These are phyloP conservation scores for Brassica hybrid DNA, from an alignment of 441 rosid species.

Conservation along the genomic window DNA sequence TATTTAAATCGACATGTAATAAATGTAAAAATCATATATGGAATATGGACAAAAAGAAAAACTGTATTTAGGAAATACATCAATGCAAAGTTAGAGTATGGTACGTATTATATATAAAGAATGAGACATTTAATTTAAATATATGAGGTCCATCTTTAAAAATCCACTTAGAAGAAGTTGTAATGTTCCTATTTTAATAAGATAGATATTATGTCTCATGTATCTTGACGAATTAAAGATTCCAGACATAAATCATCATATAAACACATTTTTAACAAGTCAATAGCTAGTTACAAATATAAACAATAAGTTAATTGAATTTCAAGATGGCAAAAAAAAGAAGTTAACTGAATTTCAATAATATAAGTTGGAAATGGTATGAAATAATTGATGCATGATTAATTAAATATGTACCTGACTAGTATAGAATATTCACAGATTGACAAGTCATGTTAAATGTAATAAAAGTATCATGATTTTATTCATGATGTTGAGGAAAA, in stretches of 20 bases:
- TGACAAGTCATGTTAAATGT: neutral
- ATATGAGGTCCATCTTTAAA: too few relatives aligned
- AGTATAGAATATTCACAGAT: neutral
- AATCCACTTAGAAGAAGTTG: too few relatives aligned
- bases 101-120: too few relatives aligned
- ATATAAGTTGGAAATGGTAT: neutral
- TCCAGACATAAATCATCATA: neutral
- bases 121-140: too few relatives aligned
- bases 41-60: too few relatives aligned
- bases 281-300: neutral
- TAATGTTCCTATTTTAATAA: too few relatives aligned
- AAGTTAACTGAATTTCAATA: neutral
- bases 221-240: neutral
- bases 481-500: neutral
- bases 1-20: too few relatives aligned
- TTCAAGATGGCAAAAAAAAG: too few relatives aligned
- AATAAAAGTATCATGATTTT: neutral
- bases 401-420: neutral
- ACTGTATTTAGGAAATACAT: too few relatives aligned
- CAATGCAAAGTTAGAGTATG: too few relatives aligned
- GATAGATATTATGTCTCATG: neutral
- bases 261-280: neutral
- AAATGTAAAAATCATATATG: too few relatives aligned
- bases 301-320: neutral
- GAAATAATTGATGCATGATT: neutral